phyloP scores from a whole-genome alignment of 164 flowering plant genomes.

The Liriodendron chinense region DNA sequence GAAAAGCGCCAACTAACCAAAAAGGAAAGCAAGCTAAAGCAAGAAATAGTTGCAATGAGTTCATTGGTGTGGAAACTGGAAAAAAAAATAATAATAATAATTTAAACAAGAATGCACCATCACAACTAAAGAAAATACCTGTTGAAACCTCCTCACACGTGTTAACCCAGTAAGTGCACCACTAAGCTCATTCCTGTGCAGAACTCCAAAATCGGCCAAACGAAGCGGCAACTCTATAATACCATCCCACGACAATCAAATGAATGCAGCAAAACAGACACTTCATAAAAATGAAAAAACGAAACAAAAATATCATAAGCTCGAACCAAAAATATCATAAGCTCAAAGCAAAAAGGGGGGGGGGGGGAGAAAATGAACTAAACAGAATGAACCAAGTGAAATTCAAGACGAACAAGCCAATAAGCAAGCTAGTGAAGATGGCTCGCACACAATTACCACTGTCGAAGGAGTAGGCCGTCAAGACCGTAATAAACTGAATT shows the following conservation, averaged over 20 bases:
- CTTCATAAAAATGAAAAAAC: background rate
- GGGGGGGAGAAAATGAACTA: background rate
- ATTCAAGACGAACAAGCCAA: too few relatives aligned
- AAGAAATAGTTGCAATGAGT: background rate
- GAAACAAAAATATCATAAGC: too few relatives aligned
- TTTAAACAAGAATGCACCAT: background rate
- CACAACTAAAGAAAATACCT: slow-evolving; percentile 43
- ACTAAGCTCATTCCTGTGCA: slow-evolving; percentile 99
- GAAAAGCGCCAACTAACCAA: background rate
- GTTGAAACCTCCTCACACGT: slow-evolving; percentile 97
- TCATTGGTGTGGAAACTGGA: background rate
- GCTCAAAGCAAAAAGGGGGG: background rate
- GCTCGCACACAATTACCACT: too few relatives aligned
- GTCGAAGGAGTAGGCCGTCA: too few relatives aligned
- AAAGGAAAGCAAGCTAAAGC: background rate
- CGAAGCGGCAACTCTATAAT: slow-evolving; percentile 89
- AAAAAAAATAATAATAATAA: slow-evolving; percentile 5
- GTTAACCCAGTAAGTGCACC: slow-evolving; percentile 97
- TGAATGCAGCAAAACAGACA: background rate
- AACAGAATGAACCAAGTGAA: background rate
- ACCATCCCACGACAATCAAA: slow-evolving; percentile 6
- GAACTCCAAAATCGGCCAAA: slow-evolving; percentile 93
- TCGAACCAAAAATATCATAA: too few relatives aligned
- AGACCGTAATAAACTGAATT: too few relatives aligned
- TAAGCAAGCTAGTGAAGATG: too few relatives aligned